Base-by-base conservation (phyloP, 176 grass and related monocot species). In the Avena insularis region DNA sequence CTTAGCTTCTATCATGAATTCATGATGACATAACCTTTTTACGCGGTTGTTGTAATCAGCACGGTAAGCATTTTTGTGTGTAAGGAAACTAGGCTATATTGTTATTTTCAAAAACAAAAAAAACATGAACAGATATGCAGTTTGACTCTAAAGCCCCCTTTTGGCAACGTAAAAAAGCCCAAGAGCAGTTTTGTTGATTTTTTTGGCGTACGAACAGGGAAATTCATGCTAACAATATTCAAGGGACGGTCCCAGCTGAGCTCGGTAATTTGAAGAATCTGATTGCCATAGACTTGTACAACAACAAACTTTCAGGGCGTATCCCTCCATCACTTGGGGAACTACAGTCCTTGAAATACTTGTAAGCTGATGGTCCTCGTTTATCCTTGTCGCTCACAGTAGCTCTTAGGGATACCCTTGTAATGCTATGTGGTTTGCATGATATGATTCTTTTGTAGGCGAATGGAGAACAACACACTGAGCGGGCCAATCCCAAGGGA, bases 401-500 rank as follows among this genome's bases (percentile, higher is more conserved):
- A 6, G 62, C 6, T 64, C 1, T 31, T 65, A 65, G 27, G 15
- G 62, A 31, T 65, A 65, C 62, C 62, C 12, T 65, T 65, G 62
- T 65, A 38, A 38, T 17, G 1, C 6, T 43, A 38, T 17, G 17
- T 38, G 65, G 65, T 36, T 17, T 68, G 21, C 21, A 29, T 15
- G 6, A 25, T 29, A 29, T 29, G 71, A 14, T 49, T 23, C 71
- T 16, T 75, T 51, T 25, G 6, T 25, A 51, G 93, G 82, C 81
- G 90, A 12, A 77, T 98, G 6, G 94, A 94, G 71, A 82, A 94
- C 88, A 98, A 95, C 81, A 84, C 46, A 17, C 80, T 98, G 71
- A 90, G 79, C 6, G 96, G 96, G 29, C 90, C 84, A 31, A 94
- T 98, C 87, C 96, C 93, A 49, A 88, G 82, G 75, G 96, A 94